Conservation (phyloP, 768 basidiomycete genomes). For the Phaeotremella skinneri region DNA sequence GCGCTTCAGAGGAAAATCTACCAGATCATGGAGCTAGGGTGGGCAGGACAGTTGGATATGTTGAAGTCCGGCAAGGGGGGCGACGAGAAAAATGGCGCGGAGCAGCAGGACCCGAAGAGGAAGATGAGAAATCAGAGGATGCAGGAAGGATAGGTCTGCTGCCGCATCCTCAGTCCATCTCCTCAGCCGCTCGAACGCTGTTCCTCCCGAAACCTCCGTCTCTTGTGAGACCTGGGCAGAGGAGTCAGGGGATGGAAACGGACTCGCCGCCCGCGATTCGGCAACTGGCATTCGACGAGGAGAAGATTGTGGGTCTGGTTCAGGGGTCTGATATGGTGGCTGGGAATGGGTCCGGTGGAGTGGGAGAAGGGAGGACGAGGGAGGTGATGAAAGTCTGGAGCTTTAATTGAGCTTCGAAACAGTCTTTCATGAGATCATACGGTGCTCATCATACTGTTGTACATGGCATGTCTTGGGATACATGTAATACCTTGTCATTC, state of each 20-base stretch:
- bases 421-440: too few relatives aligned
- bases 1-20: not conserved
- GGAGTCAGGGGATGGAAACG: conserved; percentile 4
- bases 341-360: not conserved
- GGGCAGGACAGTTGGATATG: conserved; percentile 35
- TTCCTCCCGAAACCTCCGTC: conserved; percentile 34
- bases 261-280: conserved; percentile 20
- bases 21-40: conserved; percentile 3
- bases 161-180: conserved; percentile 48
- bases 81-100: conserved; percentile 23
- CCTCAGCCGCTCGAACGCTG: conserved; percentile 41
- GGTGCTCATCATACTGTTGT: too few relatives aligned
- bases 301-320: conserved; percentile 51
- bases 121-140: conserved; percentile 4
- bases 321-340: not conserved
- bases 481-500: too few relatives aligned
- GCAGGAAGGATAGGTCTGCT: conserved; percentile 5
- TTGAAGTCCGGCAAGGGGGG: conserved; percentile 39
- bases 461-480: too few relatives aligned
- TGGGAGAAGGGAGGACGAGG: not conserved
- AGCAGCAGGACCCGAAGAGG: conserved; percentile 14
- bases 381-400: conserved; percentile 18
- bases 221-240: not conserved
- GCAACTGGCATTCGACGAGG: conserved; percentile 49
- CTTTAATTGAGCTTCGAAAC: too few relatives aligned